Evolutionary conservation across 1,139 yeast genomes (phyloP), one percentile per base, ranked within the genome.

Genomic region (Candida frijolesensis): DNA sequence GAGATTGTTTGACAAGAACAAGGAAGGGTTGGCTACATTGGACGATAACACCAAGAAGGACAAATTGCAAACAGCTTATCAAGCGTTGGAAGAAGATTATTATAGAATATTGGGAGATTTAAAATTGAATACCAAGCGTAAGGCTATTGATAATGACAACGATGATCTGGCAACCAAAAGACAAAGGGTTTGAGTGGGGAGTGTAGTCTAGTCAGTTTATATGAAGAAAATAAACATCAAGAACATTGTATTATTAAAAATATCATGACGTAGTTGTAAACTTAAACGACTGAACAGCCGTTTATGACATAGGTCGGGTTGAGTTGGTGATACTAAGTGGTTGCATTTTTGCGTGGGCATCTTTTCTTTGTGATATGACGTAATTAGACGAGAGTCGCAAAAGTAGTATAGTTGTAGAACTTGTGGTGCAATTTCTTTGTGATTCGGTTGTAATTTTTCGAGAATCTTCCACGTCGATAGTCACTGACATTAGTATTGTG

Each of bases 31-130:
- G 54, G 72, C 70, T 34, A 87, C 84, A 8, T 71, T 90, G 66
- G 92, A 86, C 49, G 75, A 72, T 29, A 75, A 82, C 2, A 84
- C 84, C 16, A 77, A 81, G 55, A 76, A 78, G 55, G 89, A 84
- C 58, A 88, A 87, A 61, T 70, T 92, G 29, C 91, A 89, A 51
- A 84, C 86, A 6, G 94, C 96, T 0, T 91, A 84, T 60, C 78
- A 78, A 51, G 72, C 85, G 12, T 74, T 89, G 52, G 82, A 82
- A 49, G 86, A 82, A 45, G 96, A 89, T 59, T 91, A 89, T 66
- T 65, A 67, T 50, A 71, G 95, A 49, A 76, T 85, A 15, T 61
- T 82, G 54, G 71, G 66, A 10, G 74, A 73, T 12, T 62, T 78
- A 44, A 61, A 65, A 33, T 63, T 75, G 32, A 38, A 52, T 15